Evolutionary conservation across 148 eudicot species (phyloP).

Genomic region (Dianthus caryophyllus): DNA sequence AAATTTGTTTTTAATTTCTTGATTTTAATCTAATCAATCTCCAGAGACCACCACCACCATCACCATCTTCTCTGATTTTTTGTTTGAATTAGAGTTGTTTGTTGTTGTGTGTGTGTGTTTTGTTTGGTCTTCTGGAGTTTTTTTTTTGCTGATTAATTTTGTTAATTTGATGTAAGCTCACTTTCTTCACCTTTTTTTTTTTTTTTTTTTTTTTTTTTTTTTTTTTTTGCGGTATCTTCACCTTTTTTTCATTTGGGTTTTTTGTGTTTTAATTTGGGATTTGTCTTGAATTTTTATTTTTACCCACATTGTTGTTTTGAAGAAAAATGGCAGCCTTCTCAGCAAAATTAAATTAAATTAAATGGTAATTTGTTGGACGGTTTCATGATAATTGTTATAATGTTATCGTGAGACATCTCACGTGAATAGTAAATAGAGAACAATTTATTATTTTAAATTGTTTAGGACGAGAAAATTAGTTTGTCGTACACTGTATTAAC

Average conservation of each 20-base stretch:
- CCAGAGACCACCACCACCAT: constrained; percentile 15
- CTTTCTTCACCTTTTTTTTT: too few relatives aligned
- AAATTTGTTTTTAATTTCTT: too few relatives aligned
- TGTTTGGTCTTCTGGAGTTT: background rate
- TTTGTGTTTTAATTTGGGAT: background rate
- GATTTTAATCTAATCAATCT: background rate
- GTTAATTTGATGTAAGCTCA: constrained; percentile 17
- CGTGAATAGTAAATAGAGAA: too few relatives aligned
- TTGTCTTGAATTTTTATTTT: background rate
- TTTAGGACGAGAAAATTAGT: too few relatives aligned
- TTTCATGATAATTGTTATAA: too few relatives aligned
- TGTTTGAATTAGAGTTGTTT: constrained; percentile 22
- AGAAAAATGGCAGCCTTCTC: too few relatives aligned
- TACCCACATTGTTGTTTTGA: constrained; percentile 5
- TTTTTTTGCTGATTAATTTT: background rate
- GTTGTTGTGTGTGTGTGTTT: constrained; percentile 21
- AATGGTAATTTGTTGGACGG: too few relatives aligned
- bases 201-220: too few relatives aligned
- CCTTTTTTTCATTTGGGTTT: background rate
- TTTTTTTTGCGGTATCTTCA: background rate
- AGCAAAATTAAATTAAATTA: too few relatives aligned
- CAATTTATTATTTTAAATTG: too few relatives aligned
- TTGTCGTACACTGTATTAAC: too few relatives aligned
- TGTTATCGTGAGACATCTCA: too few relatives aligned
- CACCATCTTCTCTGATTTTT: background rate